phyloP scores from a whole-genome alignment of 1,284 basidiomycete genomes.

The Apiotrichum akiyoshidainum region DNA sequence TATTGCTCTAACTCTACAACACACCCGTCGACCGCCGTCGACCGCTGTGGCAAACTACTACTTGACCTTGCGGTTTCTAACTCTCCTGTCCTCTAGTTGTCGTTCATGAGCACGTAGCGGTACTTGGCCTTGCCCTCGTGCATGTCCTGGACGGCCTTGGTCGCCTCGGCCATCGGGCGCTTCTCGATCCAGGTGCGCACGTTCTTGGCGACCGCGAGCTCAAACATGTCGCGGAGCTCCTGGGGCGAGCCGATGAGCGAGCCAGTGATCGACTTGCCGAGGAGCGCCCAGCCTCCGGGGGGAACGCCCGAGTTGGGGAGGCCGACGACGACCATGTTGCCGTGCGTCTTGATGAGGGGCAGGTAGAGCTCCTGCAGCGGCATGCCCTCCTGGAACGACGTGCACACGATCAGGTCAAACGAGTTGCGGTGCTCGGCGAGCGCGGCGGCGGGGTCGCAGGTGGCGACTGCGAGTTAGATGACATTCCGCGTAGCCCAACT shows the following conservation, averaged over 20 bases:
- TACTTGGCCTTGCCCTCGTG: constrained; percentile 52
- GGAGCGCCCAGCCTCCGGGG: constrained; percentile 4
- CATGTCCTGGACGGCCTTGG: constrained; percentile 52
- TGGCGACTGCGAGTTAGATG: constrained; percentile 51
- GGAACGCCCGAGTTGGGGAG: constrained; percentile 38
- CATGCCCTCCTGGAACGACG: constrained; percentile 40
- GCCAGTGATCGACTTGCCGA: constrained; percentile 33
- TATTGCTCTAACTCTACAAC: too few relatives aligned
- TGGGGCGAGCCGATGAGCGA: constrained; percentile 51
- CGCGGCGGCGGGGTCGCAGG: constrained; percentile 48
- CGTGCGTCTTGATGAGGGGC: constrained; percentile 48
- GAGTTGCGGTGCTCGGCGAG: constrained; percentile 49
- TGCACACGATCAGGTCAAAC: constrained; percentile 53
- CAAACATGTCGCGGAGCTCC: constrained; percentile 49
- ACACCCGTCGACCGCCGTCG: too few relatives aligned
- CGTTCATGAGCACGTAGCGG: constrained; percentile 54
- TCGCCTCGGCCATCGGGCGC: constrained; percentile 52
- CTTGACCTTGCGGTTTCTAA: background rate
- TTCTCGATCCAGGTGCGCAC: constrained; percentile 52
- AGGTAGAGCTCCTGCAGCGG: constrained; percentile 35
- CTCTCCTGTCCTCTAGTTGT: constrained; percentile 30
- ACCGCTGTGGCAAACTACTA: too few relatives aligned
- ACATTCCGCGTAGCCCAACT: background rate
- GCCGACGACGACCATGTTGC: constrained; percentile 51
- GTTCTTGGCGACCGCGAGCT: constrained; percentile 44